Evolutionary conservation across 2,329 filamentous ascomycete genomes (phyloP).

Genomic region (Arthrobotrys entomopaga): DNA sequence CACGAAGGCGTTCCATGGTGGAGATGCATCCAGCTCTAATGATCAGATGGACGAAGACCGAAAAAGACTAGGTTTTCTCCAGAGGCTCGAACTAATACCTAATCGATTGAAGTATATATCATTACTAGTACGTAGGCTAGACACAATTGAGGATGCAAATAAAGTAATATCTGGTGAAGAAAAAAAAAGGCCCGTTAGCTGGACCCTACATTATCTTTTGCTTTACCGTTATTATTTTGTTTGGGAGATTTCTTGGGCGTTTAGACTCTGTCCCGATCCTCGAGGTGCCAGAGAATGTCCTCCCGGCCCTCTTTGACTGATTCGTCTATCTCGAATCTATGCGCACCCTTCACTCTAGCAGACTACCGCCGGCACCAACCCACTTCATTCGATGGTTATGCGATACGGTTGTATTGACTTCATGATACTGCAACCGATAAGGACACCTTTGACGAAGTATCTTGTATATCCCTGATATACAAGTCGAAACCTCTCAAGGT

Average conservation of each 20-base stretch:
- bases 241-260: conserved; percentile 26
- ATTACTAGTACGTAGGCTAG: too few species aligned
- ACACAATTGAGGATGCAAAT: conserved; percentile 11
- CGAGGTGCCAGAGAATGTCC: conserved; percentile 29
- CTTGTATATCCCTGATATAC: conserved; percentile 41
- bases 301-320: conserved; percentile 24
- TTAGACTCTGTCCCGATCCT: conserved; percentile 32
- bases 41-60: conserved; percentile 46
- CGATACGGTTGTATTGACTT: conserved; percentile 40
- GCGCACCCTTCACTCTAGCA: conserved; percentile 36
- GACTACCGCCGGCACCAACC: conserved; percentile 53
- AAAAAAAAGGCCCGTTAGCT: too few species aligned
- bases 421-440: conserved; percentile 48
- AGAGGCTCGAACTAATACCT: conserved; percentile 20
- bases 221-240: background rate
- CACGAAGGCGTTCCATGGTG: conserved; percentile 36
- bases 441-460: conserved; percentile 51
- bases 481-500: conserved; percentile 26
- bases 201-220: too few species aligned
- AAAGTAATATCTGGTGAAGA: conserved; percentile 41
- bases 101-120: conserved; percentile 26
- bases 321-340: conserved; percentile 46
- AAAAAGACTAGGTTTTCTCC: conserved; percentile 36
- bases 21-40: conserved; percentile 28
- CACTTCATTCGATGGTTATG: conserved; percentile 46